Evolutionary conservation across 192 early-diverging fungal genomes (phyloP), one percentile per base, ranked within the genome.

Genomic region (Gamsiella multidivaricata): DNA sequence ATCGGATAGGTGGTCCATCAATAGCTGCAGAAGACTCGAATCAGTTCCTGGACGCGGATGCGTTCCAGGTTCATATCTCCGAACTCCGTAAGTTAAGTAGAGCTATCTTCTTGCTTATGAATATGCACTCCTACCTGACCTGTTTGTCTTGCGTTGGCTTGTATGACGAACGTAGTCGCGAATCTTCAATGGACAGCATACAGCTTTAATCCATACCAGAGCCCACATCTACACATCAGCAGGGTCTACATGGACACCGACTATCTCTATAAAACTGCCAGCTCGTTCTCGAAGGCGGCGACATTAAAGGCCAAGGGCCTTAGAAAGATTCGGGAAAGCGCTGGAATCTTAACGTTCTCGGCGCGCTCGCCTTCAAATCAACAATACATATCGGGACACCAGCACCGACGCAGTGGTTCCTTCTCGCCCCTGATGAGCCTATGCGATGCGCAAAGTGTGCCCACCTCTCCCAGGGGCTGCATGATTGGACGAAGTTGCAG

Each of bases 131-230:
- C n/a, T n/a, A n/a, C n/a, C n/a, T n/a, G n/a, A n/a, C n/a, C n/a
- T n/a, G n/a, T n/a, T n/a, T n/a, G n/a, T n/a, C n/a, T n/a, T n/a
- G n/a, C n/a, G n/a, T n/a, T n/a, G n/a, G n/a, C 26, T 39, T 41
- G 0, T 22, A 17, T 6, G 23, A 25, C 18, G 29, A 57, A 54
- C 29, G 11, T 31, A 73, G 71, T 66, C 1, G 62, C 71, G 25
- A 74, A 74, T 32, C 37, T 74, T 3, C 63, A 60, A 20, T 74
- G 62, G 71, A 65, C 64, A 2, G 36, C 33, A 0, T 61, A 67
- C 34, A 37, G 60, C 22, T 75, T 75, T 54, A 58, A 67, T 41
- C 72, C 72, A 31, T 75, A 75, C 28, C 51, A 75, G 37, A 75
- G 64, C 34, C 57, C 72, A 1, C 72, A 75, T 20, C 51, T 75